Evolutionary conservation across 106 monocot species (phyloP), one percentile per base, ranked within the genome.

Genomic region (Apostasia shenzhenica): DNA sequence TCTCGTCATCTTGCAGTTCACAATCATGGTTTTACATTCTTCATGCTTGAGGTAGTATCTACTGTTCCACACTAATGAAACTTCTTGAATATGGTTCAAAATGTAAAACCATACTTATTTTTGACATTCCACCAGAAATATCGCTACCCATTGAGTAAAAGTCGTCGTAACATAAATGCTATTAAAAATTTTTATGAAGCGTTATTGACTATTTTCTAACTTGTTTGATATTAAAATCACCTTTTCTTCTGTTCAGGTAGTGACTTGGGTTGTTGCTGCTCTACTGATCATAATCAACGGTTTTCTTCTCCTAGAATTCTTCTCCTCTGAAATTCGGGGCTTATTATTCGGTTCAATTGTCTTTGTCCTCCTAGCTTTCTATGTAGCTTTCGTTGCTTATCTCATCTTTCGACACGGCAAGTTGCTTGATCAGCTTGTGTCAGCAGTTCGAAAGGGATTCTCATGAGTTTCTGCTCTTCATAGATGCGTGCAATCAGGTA

Each of bases 281-380:
- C 63, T 86, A 39, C 70, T 83, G 40, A 83, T 90, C 12, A 71
- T 78, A 67, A 90, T 90, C 70, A 90, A 90, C 55, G 86, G 76
- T 14, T 86, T 81, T 63, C 74, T 90, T 60, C 66, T 90, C 43
- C 13, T 90, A n/a, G 83, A 90, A 58, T 86, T 86, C 63, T 80
- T 83, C 79, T 74, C 83, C n/a, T 55, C 72, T 40, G 78, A 76
- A 77, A 55, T 83, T 14, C 68, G 55, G 9, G 90, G 86, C 7
- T n/a, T 14, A 8, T 44, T 76, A 41, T 47, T 81, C 2, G 78
- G 66, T 51, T 72, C 74, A 0, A 4, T 72, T 14, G 45, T 83
- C 43, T 76, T 51, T 50, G 42, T 61, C 4, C 48, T 62, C 41
- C 44, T 78, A 67, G 26, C 61, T 13, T 57, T 70, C 48, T 86